A percentile compares a stretch with the other conserved stretches of the same genome.
Evolutionary conservation across 176 grass and related monocot species (phyloP).

Genomic region (Cenchrus fungigraminus): DNA sequence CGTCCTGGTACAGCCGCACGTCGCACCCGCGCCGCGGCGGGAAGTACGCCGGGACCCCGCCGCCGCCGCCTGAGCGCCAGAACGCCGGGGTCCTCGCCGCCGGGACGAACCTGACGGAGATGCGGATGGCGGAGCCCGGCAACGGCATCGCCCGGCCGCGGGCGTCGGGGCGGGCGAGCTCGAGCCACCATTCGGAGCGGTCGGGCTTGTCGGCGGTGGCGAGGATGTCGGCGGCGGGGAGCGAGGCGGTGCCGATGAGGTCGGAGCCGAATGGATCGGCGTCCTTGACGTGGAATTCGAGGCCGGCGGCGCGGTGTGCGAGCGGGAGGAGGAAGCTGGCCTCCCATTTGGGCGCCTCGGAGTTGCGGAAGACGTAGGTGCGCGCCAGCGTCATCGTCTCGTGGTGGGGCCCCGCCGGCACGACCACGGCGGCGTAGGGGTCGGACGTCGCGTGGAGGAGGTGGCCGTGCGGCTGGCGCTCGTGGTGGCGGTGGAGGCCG

Average conservation of each 20-base stretch:
- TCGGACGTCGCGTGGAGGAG: slow-evolving; percentile 51
- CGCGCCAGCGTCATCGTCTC: slow-evolving; percentile 57
- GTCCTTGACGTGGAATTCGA: slow-evolving; percentile 73
- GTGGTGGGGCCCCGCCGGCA: slow-evolving; percentile 21
- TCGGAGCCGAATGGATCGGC: slow-evolving; percentile 73
- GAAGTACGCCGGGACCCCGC: slow-evolving; percentile 60
- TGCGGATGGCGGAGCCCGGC: slow-evolving; percentile 32
- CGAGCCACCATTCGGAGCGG: neutral
- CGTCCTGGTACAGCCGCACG: slow-evolving; percentile 81
- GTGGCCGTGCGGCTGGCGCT: slow-evolving; percentile 30
- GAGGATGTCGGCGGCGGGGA: slow-evolving; percentile 35
- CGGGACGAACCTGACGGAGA: slow-evolving; percentile 49
- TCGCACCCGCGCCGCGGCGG: slow-evolving; percentile 59
- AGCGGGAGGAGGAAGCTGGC: slow-evolving; percentile 52
- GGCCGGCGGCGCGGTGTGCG: slow-evolving; percentile 47
- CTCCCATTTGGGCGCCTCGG: slow-evolving; percentile 53
- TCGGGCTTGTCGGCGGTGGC: neutral
- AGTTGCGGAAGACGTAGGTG: slow-evolving; percentile 72
- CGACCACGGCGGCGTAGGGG: slow-evolving; percentile 56
- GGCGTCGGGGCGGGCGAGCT: slow-evolving; percentile 41
- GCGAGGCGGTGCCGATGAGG: slow-evolving; percentile 57
- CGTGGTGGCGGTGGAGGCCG: neutral
- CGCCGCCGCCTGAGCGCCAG: neutral
- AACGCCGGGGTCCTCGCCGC: neutral
- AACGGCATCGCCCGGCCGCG: slow-evolving; percentile 16